Conservation (phyloP, 2,329 filamentous ascomycete genomes). For the Paraphaeosphaeria minitans region DNA sequence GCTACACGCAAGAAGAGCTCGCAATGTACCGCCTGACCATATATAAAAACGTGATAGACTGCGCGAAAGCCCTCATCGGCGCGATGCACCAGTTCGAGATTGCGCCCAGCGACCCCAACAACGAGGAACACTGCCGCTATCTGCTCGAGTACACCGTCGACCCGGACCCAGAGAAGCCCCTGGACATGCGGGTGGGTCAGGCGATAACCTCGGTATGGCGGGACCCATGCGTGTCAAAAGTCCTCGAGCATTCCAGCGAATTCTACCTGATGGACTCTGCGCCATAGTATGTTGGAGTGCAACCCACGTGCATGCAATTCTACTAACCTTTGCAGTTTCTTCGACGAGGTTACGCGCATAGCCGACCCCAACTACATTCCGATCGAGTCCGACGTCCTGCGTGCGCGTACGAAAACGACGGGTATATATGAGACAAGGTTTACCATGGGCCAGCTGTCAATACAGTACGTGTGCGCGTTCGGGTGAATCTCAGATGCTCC, state of each 20-base stretch:
- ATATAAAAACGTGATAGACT: constrained; percentile 98
- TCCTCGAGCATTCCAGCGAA: constrained; percentile 94
- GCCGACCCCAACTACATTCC: constrained; percentile 84
- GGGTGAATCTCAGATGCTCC: constrained; percentile 18
- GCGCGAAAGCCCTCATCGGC: constrained; percentile 87
- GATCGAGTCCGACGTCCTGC: constrained; percentile 90
- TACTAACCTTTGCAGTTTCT: constrained; percentile 70
- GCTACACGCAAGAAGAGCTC: constrained; percentile 92
- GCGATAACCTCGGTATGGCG: constrained; percentile 89
- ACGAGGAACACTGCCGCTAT: constrained; percentile 76
- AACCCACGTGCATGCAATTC: background rate
- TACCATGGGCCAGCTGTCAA: constrained; percentile 97
- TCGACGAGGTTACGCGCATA: constrained; percentile 89
- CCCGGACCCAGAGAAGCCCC: constrained; percentile 82
- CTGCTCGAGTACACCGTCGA: constrained; percentile 88
- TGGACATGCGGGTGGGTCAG: constrained; percentile 79
- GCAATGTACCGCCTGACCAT: constrained; percentile 94
- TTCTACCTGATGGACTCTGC: constrained; percentile 99
- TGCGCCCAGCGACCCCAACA: constrained; percentile 72
- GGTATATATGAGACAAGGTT: constrained; percentile 99
- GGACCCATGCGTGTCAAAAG: constrained; percentile 78
- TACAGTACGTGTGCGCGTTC: constrained; percentile 72
- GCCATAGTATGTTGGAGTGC: constrained; percentile 74
- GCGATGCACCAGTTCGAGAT: constrained; percentile 94
- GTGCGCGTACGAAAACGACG: constrained; percentile 96